phyloP scores from a whole-genome alignment of 495 filamentous ascomycete species.

The Talaromyces stipitatus region DNA sequence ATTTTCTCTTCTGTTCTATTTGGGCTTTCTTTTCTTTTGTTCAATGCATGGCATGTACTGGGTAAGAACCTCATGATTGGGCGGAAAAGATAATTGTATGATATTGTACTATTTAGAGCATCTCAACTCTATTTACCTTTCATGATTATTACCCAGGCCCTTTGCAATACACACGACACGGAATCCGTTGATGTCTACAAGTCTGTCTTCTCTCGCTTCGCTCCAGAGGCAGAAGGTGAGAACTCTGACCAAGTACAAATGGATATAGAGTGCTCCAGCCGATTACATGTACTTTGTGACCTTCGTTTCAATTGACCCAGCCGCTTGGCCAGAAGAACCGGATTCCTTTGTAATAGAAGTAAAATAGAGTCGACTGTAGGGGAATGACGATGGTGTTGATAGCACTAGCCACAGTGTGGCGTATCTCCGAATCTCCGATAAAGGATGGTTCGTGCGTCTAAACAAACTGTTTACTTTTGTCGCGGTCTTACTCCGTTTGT shows the following conservation, averaged over 20 bases:
- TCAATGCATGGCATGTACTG: slow-evolving; percentile 6
- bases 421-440: not conserved
- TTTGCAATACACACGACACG: too few species aligned
- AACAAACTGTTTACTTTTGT: not conserved
- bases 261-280: too few species aligned
- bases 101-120: slow-evolving; percentile 6
- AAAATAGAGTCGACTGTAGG: too few species aligned
- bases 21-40: not conserved
- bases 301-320: too few species aligned
- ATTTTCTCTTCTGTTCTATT: not conserved
- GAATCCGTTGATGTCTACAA: too few species aligned
- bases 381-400: too few species aligned
- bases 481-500: not conserved
- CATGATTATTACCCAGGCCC: not conserved
- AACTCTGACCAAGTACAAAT: too few species aligned
- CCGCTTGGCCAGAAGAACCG: too few species aligned
- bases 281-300: too few species aligned
- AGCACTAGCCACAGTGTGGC: not conserved
- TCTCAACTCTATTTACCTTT: slow-evolving; percentile 3
- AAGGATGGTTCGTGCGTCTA: not conserved
- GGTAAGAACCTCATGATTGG: slow-evolving; percentile 2
- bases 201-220: too few species aligned
- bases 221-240: too few species aligned
- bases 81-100: not conserved
- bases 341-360: too few species aligned